Conservation (phyloP, 1,139 yeast genomes). For the Pichia sp. region DNA sequence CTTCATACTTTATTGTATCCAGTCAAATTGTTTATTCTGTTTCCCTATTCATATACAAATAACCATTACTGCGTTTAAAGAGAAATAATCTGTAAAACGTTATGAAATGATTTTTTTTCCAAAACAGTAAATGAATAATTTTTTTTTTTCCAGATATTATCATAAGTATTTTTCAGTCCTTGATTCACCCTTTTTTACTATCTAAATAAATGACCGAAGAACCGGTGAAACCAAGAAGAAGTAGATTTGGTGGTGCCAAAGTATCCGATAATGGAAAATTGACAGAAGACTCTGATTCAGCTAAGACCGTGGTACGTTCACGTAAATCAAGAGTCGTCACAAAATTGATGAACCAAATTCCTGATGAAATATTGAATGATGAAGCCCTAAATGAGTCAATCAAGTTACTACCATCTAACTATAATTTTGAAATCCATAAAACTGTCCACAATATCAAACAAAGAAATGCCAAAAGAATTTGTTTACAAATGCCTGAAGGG, state of each 20-base stretch:
- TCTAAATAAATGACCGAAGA: neutral
- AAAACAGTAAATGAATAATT: too few species aligned
- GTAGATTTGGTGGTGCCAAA: slow-evolving; percentile 20
- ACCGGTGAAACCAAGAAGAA: slow-evolving; percentile 8
- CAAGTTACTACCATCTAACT: slow-evolving; percentile 74
- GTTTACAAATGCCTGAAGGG: slow-evolving; percentile 98
- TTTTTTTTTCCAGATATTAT: too few species aligned
- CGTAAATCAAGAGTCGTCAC: slow-evolving; percentile 32
- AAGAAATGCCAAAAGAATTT: slow-evolving; percentile 66
- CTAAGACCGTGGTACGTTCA: slow-evolving; percentile 22
- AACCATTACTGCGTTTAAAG: too few species aligned
- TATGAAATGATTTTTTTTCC: too few species aligned
- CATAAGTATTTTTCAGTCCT: too few species aligned
- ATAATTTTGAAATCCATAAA: slow-evolving; percentile 92
- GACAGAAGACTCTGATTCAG: slow-evolving; percentile 1
- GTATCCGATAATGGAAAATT: neutral
- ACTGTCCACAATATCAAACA: slow-evolving; percentile 89
- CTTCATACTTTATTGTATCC: too few species aligned
- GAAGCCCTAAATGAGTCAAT: slow-evolving; percentile 76
- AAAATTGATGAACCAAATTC: slow-evolving; percentile 81
- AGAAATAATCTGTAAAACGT: too few species aligned
- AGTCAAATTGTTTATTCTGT: too few species aligned
- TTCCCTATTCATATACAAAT: too few species aligned
- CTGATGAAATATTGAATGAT: slow-evolving; percentile 74
- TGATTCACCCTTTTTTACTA: neutral